Base-by-base conservation (phyloP, 352 stramenopile genomes). In the Pythium grandisporangium region DNA sequence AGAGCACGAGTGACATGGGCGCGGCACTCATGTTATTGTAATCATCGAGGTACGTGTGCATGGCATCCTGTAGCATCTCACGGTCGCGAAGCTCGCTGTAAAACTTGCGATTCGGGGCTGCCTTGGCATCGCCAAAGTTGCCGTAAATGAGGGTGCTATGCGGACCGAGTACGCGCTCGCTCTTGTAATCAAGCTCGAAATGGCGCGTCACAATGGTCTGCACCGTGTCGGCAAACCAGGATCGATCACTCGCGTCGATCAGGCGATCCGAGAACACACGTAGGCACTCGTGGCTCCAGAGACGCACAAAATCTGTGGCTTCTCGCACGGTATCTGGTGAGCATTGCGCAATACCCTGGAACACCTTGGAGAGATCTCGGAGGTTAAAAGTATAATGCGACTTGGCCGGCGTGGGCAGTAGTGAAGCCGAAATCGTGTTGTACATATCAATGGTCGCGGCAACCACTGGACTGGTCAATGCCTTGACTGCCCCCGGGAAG, bases 311-410 rank as follows among this genome's bases (percentile, higher is more conserved):
- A 24, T 84, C 69, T 19, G 92, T 85, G 3, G 71, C 78, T 23
- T 96, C 85, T 27, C 84, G 80, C 4, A 95, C 66, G 1, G 75
- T 60, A 6, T 95, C 76, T 5, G 70, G 51, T 37, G 80, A 80
- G 10, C 72, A 83, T 44, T 95, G 86, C 2, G 83, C 73, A 22
- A 97, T 84, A 5, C 89, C 89, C 38, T 96, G 87, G 48, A 97
- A 96, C 3, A 97, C 86, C 52, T 96, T 96, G 42, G 76, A 91
- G 26, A 97, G 55, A 51, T 97, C 88, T 6, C 90, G 79, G 13
- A 97, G 58, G 46, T 97, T 97, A 62, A 97, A 97, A 13, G 89
- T 96, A 55, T 97, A 97, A 52, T 97, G 90, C 3, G 77, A 95
- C 61, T 97, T 97, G 29, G 78, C 70, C 1, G 90, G 90, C n/a